Evolutionary conservation across 1,284 basidiomycete genomes (phyloP), one percentile per base, ranked within the genome.

Genomic region (Phylloboletellus chloephorus): DNA sequence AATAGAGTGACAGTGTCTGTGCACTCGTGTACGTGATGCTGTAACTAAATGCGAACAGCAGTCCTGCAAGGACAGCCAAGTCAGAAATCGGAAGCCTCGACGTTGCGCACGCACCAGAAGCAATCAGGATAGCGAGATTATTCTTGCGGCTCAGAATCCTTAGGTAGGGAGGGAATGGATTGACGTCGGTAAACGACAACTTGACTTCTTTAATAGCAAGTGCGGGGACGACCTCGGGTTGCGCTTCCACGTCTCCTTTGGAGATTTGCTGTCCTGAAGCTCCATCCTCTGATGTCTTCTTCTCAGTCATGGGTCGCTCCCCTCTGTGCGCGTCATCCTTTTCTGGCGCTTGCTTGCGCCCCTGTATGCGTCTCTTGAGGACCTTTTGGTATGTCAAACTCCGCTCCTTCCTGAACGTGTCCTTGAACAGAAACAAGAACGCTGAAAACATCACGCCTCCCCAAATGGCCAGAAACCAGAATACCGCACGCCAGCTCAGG

Each of bases 371-470:
- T 41, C 12, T 56, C 44, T 60, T 69, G 20, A 82, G 57, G 7
- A 79, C 76, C 15, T 67, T 71, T 56, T 89, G 86, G 55, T 91
- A 93, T 3, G 78, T 73, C 16, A 82, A 60, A 47, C 86, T 89
- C 17, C 90, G 78, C 57, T 93, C 83, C 48, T 72, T 71, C 16
- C 90, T 75, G 67, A 88, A 94, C 0, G 88, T 91, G 56, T 94
- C 90, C 42, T 77, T 77, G 69, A 91, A 84, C 49, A 79, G 74
- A 39, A 83, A 58, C 25, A 81, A 45, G 63, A 90, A 89, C 10
- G 72, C 66, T 20, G 76, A 33, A 40, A 77, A 68, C 47, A 73
- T 78, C 16, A 73, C 42, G 1, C 75, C 78, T 7, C 76, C 76
- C 48, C 81, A 74, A 32, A 82, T 82, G 3, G 76, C 69, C 23